Base-by-base conservation (phyloP, 345 rosid species). In the Corchorus capsularis region DNA sequence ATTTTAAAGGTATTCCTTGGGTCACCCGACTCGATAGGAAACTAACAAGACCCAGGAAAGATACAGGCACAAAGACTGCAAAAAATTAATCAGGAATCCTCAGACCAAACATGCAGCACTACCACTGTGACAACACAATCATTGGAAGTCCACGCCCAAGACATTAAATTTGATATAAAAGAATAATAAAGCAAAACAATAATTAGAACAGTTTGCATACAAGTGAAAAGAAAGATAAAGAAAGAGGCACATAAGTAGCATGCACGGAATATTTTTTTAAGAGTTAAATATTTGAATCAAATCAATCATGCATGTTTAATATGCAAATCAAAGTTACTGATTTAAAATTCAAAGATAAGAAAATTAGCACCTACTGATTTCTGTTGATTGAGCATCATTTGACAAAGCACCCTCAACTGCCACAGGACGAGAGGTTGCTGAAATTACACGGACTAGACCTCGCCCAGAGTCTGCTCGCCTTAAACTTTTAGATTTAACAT, bases 371-470 rank as follows among this genome's bases (percentile, higher is more conserved):
- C 43, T 78, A 85, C 92, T 83, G 8, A 46, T 76, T 61, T 84
- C 83, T 43, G 82, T 75, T 27, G 78, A 60, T 10, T 78, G 37
- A 63, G 49, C 72, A 60, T 70, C 79, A 76, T 81, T 81, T n/a
- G 57, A 61, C 37, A 75, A 75, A 67, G 77, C 22, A 62, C 74
- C 73, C 47, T 77, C 81, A 17, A 49, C 65, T 0, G 79, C 78
- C 46, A 20, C 69, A 47, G 85, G 79, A 71, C 77, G 80, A 54
- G 87, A 80, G 17, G 86, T 77, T 17, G 81, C 75, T 50, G 88
- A 71, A 79, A 89, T 77, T 32, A 89, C 85, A 60, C 90, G 90
- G 56, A 89, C 72, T 75, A 87, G 69, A 59, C 85, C 83, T 77
- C 83, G 78, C 75, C 85, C 82, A 35, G 90, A 85, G 74, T 85